Evolutionary conservation across 805 yeast genomes (phyloP).

Genomic region (Kuraishia cidri): DNA sequence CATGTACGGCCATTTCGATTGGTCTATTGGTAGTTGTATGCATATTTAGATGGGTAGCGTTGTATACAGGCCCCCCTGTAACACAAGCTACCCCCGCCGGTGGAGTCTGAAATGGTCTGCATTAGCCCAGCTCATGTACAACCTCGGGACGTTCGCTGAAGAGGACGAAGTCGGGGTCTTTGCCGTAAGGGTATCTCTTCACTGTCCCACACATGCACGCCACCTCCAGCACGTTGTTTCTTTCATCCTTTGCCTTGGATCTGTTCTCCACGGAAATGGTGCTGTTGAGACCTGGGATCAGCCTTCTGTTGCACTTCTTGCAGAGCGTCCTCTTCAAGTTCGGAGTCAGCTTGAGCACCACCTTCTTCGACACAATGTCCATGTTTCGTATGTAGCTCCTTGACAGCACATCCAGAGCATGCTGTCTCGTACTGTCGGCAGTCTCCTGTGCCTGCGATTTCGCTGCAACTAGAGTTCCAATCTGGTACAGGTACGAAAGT

Average conservation of each 20-base stretch:
- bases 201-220: conserved; percentile 42
- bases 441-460: too few species aligned
- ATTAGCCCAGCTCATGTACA: too few species aligned
- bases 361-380: conserved; percentile 56
- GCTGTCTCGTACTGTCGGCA: too few species aligned
- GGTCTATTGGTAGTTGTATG: too few species aligned
- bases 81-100: too few species aligned
- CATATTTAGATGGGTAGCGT: too few species aligned
- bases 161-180: conserved; percentile 33
- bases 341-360: conserved; percentile 59
- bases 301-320: conserved; percentile 49
- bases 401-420: conserved; percentile 40
- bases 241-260: conserved; percentile 20
- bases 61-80: too few species aligned
- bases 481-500: conserved; percentile 50
- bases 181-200: conserved; percentile 60
- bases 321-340: conserved; percentile 60
- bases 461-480: too few species aligned
- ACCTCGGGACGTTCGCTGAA: conserved; percentile 27
- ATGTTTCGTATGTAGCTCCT: conserved; percentile 45
- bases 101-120: too few species aligned
- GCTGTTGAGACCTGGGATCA: conserved; percentile 39
- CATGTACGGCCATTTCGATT: too few species aligned
- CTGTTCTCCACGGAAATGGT: conserved; percentile 28
- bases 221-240: conserved; percentile 38